phyloP scores from a whole-genome alignment of 2,329 filamentous ascomycete genomes.

The Aspergillus oerlinghausenensis region DNA sequence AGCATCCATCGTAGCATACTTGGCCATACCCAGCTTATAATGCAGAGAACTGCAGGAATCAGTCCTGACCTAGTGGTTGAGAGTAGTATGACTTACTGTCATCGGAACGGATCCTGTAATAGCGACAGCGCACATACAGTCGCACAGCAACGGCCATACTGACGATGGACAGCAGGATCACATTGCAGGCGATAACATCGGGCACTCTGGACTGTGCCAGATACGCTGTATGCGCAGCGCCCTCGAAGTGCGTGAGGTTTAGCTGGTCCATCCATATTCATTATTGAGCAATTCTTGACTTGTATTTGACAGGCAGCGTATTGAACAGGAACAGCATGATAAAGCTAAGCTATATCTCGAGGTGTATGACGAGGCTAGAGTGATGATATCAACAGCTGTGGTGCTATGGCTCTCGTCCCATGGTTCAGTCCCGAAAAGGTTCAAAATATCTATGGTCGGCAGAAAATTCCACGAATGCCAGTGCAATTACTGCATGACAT shows the following conservation, averaged over 20 bases:
- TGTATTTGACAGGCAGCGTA: neutral
- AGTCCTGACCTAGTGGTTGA: neutral
- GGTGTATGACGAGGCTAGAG: neutral
- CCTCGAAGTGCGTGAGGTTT: neutral
- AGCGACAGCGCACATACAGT: conserved; percentile 12
- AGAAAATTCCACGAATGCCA: neutral
- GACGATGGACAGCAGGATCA: conserved; percentile 6
- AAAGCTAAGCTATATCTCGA: neutral
- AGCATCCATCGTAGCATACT: no score
- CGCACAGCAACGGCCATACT: conserved; percentile 11
- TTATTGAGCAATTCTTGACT: neutral
- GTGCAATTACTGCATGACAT: neutral
- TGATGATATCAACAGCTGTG: neutral
- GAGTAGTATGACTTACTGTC: conserved; percentile 2
- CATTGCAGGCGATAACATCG: conserved; percentile 14
- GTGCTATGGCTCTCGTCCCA: neutral
- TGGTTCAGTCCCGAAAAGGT: neutral
- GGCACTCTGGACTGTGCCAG: conserved; percentile 8
- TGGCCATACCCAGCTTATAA: conserved; percentile 12
- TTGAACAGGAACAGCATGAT: neutral
- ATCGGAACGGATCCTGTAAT: conserved; percentile 12
- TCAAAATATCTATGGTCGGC: no score
- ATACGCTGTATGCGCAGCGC: neutral
- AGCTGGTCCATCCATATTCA: neutral
- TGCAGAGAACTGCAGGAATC: conserved; percentile 5